Evolutionary conservation across 495 filamentous ascomycete species (phyloP), one percentile per base, ranked within the genome.

Genomic region (Tuber melanosporum): DNA sequence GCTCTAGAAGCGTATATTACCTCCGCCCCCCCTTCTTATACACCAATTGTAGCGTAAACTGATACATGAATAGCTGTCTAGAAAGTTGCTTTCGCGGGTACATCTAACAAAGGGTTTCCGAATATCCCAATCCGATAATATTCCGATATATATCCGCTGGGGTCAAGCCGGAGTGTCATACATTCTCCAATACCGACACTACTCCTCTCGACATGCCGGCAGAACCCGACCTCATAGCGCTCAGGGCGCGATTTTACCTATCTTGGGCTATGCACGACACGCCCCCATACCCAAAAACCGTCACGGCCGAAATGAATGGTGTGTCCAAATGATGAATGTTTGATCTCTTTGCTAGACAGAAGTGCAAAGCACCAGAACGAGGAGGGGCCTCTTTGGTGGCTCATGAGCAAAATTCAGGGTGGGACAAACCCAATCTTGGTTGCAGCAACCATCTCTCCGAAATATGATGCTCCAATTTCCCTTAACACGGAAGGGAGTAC

Each of bases 241-340:
- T 89, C 2, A 89, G 87, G 0, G 89, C 91, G 2, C 85, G 83
- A 1, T 92, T 92, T 80, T 92, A 91, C 82, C 85, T 87, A 69
- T 84, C 87, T 70, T 87, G 91, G 70, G 86, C 88, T 66, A 66
- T 36, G 26, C 57, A 66, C 26, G 14, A 36, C 57, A 36, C 6
- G 14, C 10, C 17, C 57, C 26, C 17, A 57, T 36, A 66, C 26
- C 57, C 17, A 57, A 17, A 66, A 26, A 19, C 26, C 6, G 26
- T 19, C 32, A 36, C 14, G 36, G 14, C 57, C 12, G 26, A 36
- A 36, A 36, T 2, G 57, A 2, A 66, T 12, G 14, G 52, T 5
- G 12, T 36, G 32, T 32, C 57, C 17, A 66, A 32, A 36, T n/a
- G 3, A 17, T 15, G 26, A 66, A 66, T 26, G 10, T 2, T 36